Conservation (phyloP, 2,329 filamentous ascomycete genomes). For the Talaromyces sp. region DNA sequence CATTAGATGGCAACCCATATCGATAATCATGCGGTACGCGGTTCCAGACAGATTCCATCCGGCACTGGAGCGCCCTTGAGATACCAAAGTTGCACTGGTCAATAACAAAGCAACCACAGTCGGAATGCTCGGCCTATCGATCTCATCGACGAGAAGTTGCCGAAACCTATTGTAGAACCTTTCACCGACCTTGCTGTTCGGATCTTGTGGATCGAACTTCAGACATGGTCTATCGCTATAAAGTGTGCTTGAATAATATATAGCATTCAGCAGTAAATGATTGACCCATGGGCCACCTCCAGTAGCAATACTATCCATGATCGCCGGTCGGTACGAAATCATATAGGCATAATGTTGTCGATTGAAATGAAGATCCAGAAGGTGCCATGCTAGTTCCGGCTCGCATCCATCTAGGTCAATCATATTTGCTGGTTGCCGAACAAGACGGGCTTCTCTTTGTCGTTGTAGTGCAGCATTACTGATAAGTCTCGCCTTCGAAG, state of each 20-base stretch:
- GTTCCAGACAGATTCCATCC: slow-evolving; percentile 38
- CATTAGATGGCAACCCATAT: slow-evolving; percentile 24
- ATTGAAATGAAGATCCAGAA: slow-evolving; percentile 40
- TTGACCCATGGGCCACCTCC: background rate
- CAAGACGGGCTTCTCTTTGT: slow-evolving; percentile 21
- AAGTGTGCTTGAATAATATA: background rate
- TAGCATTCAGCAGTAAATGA: background rate
- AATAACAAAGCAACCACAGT: slow-evolving; percentile 25
- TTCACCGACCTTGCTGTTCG: background rate
- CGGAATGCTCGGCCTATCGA: background rate
- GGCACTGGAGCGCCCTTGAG: slow-evolving; percentile 34
- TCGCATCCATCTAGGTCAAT: slow-evolving; percentile 35
- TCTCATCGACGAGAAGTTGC: background rate
- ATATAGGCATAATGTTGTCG: slow-evolving; percentile 38
- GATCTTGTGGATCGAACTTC: background rate
- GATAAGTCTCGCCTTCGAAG: slow-evolving; percentile 31
- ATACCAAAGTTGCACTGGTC: slow-evolving; percentile 32
- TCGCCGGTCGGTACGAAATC: slow-evolving; percentile 38
- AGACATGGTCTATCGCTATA: background rate
- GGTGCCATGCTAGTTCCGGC: slow-evolving; percentile 35
- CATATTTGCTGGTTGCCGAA: slow-evolving; percentile 28
- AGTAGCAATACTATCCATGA: slow-evolving; percentile 21
- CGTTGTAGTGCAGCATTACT: slow-evolving; percentile 18
- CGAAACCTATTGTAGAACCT: background rate
- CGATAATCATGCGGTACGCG: slow-evolving; percentile 41